These are phyloP conservation scores for Neonothopanus nambi DNA, from an alignment of 1,284 basidiomycete genomes.

Conservation along the genomic window DNA sequence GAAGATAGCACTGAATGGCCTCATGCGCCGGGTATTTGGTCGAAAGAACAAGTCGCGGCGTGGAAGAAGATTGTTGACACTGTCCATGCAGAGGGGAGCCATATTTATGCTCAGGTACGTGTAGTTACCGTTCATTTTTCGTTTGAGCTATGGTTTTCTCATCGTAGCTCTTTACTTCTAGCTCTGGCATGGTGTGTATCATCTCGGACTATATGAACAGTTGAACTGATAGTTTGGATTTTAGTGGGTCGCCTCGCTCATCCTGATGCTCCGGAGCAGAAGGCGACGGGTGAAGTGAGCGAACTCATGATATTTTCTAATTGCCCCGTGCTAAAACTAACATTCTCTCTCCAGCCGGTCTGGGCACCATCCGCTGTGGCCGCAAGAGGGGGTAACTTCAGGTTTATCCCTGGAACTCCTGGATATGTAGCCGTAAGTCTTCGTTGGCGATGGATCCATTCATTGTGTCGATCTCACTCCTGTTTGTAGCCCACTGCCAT, in stretches of 20 bases:
- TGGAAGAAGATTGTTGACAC: slow-evolving; percentile 11
- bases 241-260: slow-evolving; percentile 23
- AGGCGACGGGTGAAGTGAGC: slow-evolving; percentile 11
- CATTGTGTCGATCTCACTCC: slow-evolving; percentile 32
- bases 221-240: neutral
- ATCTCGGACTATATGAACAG: neutral
- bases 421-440: slow-evolving; percentile 34
- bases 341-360: slow-evolving; percentile 25
- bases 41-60: slow-evolving; percentile 10
- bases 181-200: slow-evolving; percentile 20
- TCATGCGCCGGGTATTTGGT: slow-evolving; percentile 15
- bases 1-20: slow-evolving; percentile 13
- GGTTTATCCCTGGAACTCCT: slow-evolving; percentile 32
- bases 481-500: slow-evolving; percentile 39
- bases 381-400: slow-evolving; percentile 37
- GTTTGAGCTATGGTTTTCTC: neutral
- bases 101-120: slow-evolving; percentile 9
- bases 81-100: slow-evolving; percentile 4
- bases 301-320: too few species aligned
- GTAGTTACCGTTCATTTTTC: too few species aligned
- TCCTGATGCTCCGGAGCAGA: slow-evolving; percentile 24
- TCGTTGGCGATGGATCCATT: slow-evolving; percentile 11
- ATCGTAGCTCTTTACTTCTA: neutral
- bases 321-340: too few species aligned
- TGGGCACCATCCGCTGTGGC: slow-evolving; percentile 36